Percentiles rank a stretch among this genome's conserved stretches.
phyloP scores from a whole-genome alignment of 495 filamentous ascomycete genomes.

The Aspergillus funiculosus region DNA sequence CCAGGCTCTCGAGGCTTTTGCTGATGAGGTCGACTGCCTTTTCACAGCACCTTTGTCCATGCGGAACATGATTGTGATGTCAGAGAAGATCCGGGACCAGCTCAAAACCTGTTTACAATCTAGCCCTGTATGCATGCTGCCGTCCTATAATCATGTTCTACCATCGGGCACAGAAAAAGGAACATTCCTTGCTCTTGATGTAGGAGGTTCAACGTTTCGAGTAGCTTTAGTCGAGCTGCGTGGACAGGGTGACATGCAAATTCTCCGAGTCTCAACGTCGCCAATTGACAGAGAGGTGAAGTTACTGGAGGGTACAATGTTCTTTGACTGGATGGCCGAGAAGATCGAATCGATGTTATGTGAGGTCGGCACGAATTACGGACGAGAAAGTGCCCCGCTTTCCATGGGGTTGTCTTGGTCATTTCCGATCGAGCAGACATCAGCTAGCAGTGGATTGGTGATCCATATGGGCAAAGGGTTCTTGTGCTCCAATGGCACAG shows the following conservation, averaged over 20 bases:
- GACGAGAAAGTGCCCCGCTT: conserved; percentile 35
- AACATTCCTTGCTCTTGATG: conserved; percentile 58
- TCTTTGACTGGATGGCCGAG: conserved; percentile 67
- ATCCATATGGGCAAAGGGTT: conserved; percentile 67
- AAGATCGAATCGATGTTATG: conserved; percentile 51
- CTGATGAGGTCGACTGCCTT: conserved; percentile 44
- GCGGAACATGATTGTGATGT: conserved; percentile 48
- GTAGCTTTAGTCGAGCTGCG: conserved; percentile 55
- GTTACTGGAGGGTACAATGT: conserved; percentile 46
- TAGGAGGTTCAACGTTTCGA: conserved; percentile 62
- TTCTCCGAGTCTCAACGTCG: conserved; percentile 45
- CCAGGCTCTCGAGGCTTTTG: conserved; percentile 46
- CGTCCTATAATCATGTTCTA: conserved; percentile 58
- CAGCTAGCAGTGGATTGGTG: conserved; percentile 50
- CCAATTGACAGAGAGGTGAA: conserved; percentile 51
- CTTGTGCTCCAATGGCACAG: conserved; percentile 49
- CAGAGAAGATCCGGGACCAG: conserved; percentile 54
- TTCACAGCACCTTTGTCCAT: conserved; percentile 41
- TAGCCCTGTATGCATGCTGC: conserved; percentile 58
- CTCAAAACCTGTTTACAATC: conserved; percentile 48
- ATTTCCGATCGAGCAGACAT: conserved; percentile 63
- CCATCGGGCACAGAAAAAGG: conserved; percentile 56
- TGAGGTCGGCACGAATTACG: conserved; percentile 35
- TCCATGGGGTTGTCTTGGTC: conserved; percentile 63
- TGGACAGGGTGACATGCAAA: conserved; percentile 48